Conservation (phyloP, 129 eudicot species). For the Helianthus tuberosus region DNA sequence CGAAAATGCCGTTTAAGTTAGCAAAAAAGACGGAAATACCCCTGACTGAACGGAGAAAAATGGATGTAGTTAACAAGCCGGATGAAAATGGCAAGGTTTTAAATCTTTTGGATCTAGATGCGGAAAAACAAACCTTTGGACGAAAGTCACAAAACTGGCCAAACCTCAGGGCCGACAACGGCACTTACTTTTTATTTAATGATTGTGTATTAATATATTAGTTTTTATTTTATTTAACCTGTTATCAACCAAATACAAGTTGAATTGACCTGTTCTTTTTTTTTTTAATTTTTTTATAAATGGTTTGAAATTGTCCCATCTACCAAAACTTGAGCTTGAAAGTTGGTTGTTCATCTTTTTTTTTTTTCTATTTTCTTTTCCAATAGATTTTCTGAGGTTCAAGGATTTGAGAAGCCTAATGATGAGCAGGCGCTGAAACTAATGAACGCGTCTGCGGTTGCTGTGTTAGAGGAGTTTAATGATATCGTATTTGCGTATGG, state of each 20-base stretch:
- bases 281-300: neutral
- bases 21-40: no score
- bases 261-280: neutral
- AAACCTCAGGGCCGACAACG: no score
- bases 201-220: neutral
- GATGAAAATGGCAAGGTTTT: no score
- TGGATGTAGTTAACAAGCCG: no score
- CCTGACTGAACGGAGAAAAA: no score
- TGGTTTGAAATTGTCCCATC: neutral
- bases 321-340: constrained; percentile 5
- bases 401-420: constrained; percentile 91
- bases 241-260: constrained; percentile 8
- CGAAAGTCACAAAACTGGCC: no score
- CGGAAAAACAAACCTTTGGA: no score
- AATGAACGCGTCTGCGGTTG: constrained; percentile 91
- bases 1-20: no score
- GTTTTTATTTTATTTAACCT: neutral
- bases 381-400: constrained; percentile 80
- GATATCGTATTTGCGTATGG: constrained; percentile 87
- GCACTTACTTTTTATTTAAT: neutral
- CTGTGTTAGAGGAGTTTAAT: constrained; percentile 65
- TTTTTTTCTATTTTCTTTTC: constrained; percentile 22
- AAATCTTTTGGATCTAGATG: no score
- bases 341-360: neutral
- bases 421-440: constrained; percentile 86